Evolutionary conservation across 345 rosid genomes (phyloP).

Genomic region (Gossypium bickii): DNA sequence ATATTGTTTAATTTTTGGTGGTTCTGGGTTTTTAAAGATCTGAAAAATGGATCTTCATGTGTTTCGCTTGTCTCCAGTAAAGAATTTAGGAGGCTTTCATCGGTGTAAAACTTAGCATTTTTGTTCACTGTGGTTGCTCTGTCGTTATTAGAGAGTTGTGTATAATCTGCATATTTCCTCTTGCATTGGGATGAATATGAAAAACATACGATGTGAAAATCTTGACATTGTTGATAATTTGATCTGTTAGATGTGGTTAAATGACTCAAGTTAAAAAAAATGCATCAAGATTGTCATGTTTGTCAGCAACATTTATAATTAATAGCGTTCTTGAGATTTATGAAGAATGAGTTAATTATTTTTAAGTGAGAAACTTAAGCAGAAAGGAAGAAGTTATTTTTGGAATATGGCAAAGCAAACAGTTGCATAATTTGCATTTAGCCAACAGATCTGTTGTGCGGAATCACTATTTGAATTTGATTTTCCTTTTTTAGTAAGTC

Average conservation of each 20-base stretch:
- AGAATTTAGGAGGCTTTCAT: not conserved
- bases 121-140: not conserved
- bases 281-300: not conserved
- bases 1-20: not conserved
- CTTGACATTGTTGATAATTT: not conserved
- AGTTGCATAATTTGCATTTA: not conserved
- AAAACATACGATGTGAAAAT: not conserved
- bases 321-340: not conserved
- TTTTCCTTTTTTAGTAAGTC: not conserved
- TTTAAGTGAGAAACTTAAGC: not conserved
- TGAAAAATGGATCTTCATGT: not conserved
- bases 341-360: not conserved
- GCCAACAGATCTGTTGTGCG: not conserved
- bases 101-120: not conserved
- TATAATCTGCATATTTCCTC: not conserved
- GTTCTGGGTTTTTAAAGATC: constrained; percentile 10
- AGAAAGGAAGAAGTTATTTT: not conserved
- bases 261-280: not conserved
- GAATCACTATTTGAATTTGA: not conserved
- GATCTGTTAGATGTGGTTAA: not conserved
- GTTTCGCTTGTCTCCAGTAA: not conserved
- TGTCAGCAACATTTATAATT: not conserved
- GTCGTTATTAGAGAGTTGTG: not conserved
- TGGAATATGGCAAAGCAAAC: not conserved
- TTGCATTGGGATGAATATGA: not conserved